Evolutionary conservation across 2,329 filamentous ascomycete genomes (phyloP), one percentile per base, ranked within the genome.

Genomic region (Fusarium sp.): DNA sequence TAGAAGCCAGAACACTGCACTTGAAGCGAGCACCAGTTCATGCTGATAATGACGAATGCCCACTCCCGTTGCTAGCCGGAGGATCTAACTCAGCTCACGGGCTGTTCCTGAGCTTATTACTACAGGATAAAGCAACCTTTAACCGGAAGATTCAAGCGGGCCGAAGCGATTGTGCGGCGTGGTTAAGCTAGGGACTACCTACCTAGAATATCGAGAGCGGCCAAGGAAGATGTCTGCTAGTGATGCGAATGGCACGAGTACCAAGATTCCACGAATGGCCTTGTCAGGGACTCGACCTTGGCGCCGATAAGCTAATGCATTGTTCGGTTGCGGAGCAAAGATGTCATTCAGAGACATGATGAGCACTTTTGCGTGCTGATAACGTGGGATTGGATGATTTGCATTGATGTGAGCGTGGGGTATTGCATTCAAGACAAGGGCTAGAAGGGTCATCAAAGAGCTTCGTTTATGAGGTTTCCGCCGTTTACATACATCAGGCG

Each of bases 291-390:
- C 24, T 35, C 32, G 19, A n/a, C 43, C 47, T 53, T 41, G 57
- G 47, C 34, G 4, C 34, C 26, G 58, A 65, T 65, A 66, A 66
- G 25, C 53, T 54, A 51, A 63, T 53, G 61, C 24, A 46, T 31
- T 55, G 24, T 35, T 53, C 12, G 24, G 22, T 36, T 39, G 52
- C 38, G 15, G n/a, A 51, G 22, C 13, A 50, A 13, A 55, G 40
- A 34, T 28, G 32, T 15, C 48, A 53, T 51, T 15, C 41, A 40
- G 39, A 13, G 29, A 48, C 53, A 53, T 25, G 51, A 32, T 47
- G 50, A 51, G 62, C 35, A 65, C 62, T 63, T 65, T 63, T 65
- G 62, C 55, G n/a, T 59, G 39, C 43, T 64, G 62, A 66, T 65
- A 65, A 53, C 48, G 45, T 41, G 36, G 28, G 44, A 50, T 47